A percentile compares a stretch with the other conserved stretches of the same genome.
These are phyloP conservation scores for Mortierella sp. DNA, from an alignment of 371 early-diverging fungal species.

Conservation along the genomic window DNA sequence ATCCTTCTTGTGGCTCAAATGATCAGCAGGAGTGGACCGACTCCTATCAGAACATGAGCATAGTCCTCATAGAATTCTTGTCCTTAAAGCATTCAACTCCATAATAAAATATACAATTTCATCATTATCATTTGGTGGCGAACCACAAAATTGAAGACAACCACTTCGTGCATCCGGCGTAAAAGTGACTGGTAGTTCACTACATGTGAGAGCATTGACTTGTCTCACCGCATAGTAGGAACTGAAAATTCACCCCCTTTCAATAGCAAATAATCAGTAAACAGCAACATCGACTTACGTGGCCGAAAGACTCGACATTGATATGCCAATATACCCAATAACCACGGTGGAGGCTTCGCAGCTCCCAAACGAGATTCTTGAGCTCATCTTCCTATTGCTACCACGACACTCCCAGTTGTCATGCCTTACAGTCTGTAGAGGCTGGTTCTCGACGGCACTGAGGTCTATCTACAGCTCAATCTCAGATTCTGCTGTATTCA, in stretches of 20 bases:
- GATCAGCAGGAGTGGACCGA: no score
- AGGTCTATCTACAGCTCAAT: background rate
- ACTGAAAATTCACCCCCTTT: background rate
- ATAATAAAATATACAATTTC: no score
- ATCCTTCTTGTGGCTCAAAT: no score
- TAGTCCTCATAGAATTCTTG: no score
- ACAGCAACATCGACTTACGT: background rate
- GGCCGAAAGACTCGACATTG: background rate
- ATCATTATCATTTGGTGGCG: no score
- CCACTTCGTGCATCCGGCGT: no score
- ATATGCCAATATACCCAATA: background rate
- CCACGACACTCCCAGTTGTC: background rate
- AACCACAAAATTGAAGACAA: no score
- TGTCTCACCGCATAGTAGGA: no score
- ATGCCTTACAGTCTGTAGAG: slow-evolving; percentile 4
- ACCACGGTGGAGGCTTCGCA: background rate
- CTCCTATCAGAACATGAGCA: no score
- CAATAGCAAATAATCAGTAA: background rate
- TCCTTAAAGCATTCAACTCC: no score
- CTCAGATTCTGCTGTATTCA: background rate
- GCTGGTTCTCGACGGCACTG: background rate
- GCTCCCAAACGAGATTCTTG: slow-evolving; percentile 9
- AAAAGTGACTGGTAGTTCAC: no score
- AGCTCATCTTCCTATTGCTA: background rate
- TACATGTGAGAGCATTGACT: no score